These are phyloP conservation scores for Allium cepa DNA, from an alignment of 106 monocot genomes.

Conservation along the genomic window DNA sequence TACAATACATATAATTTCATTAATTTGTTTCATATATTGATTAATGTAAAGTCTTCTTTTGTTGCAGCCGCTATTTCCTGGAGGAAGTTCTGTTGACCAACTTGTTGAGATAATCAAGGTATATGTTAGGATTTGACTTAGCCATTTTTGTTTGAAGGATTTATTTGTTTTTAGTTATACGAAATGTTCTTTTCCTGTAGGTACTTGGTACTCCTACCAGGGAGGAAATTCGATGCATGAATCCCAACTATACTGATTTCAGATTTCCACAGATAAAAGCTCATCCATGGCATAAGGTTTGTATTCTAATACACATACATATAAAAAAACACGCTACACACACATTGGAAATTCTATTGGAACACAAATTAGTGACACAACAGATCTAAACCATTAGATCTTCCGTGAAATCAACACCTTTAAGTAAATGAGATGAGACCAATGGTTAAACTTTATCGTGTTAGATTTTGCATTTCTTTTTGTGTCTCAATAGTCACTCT, in stretches of 20 bases:
- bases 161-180: background rate
- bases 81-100: slow-evolving; percentile 85
- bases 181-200: slow-evolving; percentile 18
- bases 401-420: too few relatives aligned
- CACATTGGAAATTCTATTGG: too few relatives aligned
- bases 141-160: background rate
- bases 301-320: background rate
- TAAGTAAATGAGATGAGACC: too few relatives aligned
- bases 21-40: background rate
- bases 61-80: slow-evolving; percentile 78
- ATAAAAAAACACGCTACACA: too few relatives aligned
- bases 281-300: slow-evolving; percentile 92
- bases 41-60: background rate
- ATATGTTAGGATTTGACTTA: slow-evolving; percentile 3
- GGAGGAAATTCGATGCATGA: slow-evolving; percentile 93
- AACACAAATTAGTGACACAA: too few relatives aligned
- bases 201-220: slow-evolving; percentile 92
- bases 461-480: too few relatives aligned
- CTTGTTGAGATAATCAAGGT: slow-evolving; percentile 95
- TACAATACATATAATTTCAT: background rate
- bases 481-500: too few relatives aligned
- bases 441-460: too few relatives aligned
- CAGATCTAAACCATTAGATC: too few relatives aligned
- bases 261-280: slow-evolving; percentile 94
- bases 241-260: slow-evolving; percentile 83